phyloP scores from a whole-genome alignment of 2,329 filamentous ascomycete species.

The Diaporthe ampelina region DNA sequence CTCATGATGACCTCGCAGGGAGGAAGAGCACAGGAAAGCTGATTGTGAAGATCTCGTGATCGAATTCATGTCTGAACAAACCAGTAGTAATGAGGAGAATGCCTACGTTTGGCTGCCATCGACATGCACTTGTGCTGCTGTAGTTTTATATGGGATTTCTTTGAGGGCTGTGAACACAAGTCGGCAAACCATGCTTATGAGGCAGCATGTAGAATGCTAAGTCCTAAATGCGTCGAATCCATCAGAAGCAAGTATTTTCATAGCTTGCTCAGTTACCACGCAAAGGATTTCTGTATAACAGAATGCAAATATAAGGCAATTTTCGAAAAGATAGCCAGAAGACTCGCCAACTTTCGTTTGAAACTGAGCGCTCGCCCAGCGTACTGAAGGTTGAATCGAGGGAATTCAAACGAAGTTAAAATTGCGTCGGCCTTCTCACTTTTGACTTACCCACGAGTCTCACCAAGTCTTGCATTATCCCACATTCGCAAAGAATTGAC shows the following conservation, averaged over 20 bases:
- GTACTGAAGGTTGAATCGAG: neutral
- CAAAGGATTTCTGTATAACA: no score
- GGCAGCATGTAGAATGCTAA: neutral
- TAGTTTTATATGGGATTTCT: no score
- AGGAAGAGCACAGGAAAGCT: conserved; percentile 42
- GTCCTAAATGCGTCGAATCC: neutral
- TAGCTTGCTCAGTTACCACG: no score
- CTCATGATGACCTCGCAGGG: conserved; percentile 40
- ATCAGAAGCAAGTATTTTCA: neutral
- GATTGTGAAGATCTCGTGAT: conserved; percentile 41
- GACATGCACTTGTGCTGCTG: no score
- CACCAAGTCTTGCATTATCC: neutral
- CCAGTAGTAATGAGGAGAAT: neutral
- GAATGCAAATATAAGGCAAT: no score
- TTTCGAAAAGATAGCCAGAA: no score
- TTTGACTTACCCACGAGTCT: neutral
- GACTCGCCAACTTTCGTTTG: neutral
- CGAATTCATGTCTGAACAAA: neutral
- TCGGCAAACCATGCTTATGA: neutral
- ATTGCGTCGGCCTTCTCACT: neutral
- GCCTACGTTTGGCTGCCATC: no score
- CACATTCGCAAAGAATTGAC: neutral
- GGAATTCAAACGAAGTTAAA: neutral
- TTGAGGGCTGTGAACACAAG: no score
- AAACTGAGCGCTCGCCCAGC: neutral